Conservation (phyloP, 495 filamentous ascomycete species). For the Glonium stellatum region DNA sequence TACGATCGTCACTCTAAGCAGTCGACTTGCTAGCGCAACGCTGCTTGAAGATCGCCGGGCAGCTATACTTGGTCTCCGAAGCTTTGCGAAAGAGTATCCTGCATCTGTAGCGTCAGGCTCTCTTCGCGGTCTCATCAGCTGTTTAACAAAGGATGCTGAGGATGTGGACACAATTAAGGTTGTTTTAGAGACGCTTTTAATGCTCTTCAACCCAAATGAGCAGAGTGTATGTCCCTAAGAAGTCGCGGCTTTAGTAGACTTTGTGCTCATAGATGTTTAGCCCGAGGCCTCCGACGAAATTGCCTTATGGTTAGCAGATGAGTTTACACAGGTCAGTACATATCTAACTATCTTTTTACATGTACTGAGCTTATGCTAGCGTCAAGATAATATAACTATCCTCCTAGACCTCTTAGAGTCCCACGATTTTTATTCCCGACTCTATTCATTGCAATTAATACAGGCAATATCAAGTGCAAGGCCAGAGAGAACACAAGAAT, state of each 20-base stretch:
- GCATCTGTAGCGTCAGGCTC: constrained; percentile 93
- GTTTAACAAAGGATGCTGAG: constrained; percentile 78
- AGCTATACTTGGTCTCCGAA: constrained; percentile 84
- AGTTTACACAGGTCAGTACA: constrained; percentile 78
- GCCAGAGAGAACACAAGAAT: constrained; percentile 93
- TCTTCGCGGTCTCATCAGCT: constrained; percentile 75
- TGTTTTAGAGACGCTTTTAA: constrained; percentile 86
- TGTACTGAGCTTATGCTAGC: constrained; percentile 49
- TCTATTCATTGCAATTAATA: constrained; percentile 88
- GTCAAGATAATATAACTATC: constrained; percentile 94
- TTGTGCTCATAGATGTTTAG: constrained; percentile 40
- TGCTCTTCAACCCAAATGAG: constrained; percentile 76
- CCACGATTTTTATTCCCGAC: constrained; percentile 83
- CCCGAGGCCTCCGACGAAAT: constrained; percentile 97
- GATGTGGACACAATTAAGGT: constrained; percentile 96
- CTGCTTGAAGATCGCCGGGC: constrained; percentile 89
- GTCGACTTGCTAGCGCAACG: constrained; percentile 77
- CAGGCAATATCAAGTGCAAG: constrained; percentile 77
- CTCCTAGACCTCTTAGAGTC: constrained; percentile 84
- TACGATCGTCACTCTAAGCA: constrained; percentile 82
- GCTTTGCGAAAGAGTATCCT: constrained; percentile 92
- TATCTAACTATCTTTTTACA: not conserved
- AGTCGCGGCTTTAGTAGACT: not conserved
- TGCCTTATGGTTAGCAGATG: constrained; percentile 91
- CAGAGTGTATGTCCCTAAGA: constrained; percentile 48